A percentile compares a stretch with the other conserved stretches of the same genome.
Evolutionary conservation across 2,329 filamentous ascomycete species (phyloP).

Genomic region (Pestalotiopsis sp.): DNA sequence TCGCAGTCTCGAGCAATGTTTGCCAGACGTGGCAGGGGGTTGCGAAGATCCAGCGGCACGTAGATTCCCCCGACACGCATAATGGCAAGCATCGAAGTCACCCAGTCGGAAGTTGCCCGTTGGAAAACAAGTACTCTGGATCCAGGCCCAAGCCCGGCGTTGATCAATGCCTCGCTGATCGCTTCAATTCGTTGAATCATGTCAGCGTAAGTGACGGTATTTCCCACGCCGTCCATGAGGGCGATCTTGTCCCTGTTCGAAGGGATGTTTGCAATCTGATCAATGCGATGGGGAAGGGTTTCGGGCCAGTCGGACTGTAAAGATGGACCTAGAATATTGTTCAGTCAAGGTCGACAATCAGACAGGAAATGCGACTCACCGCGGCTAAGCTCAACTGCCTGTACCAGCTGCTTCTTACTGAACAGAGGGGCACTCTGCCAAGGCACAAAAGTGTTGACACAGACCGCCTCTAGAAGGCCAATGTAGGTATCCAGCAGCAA

Average conservation of each 20-base stretch:
- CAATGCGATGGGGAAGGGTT: slow-evolving; percentile 38
- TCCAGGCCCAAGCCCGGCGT: slow-evolving; percentile 15
- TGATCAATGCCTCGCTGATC: slow-evolving; percentile 28
- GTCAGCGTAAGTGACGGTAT: slow-evolving; percentile 35
- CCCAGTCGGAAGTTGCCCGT: slow-evolving; percentile 35
- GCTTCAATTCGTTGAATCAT: slow-evolving; percentile 34
- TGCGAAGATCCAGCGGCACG: slow-evolving; percentile 42
- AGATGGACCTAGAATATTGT: too few relatives aligned
- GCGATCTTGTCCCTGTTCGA: slow-evolving; percentile 20
- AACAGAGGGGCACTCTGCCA: not conserved
- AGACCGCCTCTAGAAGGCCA: slow-evolving; percentile 23
- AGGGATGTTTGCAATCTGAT: slow-evolving; percentile 28
- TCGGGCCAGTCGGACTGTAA: slow-evolving; percentile 31
- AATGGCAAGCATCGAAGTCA: slow-evolving; percentile 43
- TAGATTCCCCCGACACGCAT: slow-evolving; percentile 39
- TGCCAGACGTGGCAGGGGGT: slow-evolving; percentile 9
- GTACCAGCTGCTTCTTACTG: not conserved
- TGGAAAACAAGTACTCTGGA: slow-evolving; percentile 42
- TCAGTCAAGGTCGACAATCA: too few relatives aligned
- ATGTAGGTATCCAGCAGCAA: slow-evolving; percentile 26
- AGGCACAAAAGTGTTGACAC: slow-evolving; percentile 14
- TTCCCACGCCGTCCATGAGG: slow-evolving; percentile 22
- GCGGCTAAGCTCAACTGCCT: slow-evolving; percentile 2
- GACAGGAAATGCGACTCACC: not conserved
- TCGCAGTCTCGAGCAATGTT: slow-evolving; percentile 2